phyloP scores from a whole-genome alignment of 768 basidiomycete species.

The Collybia mongolica region DNA sequence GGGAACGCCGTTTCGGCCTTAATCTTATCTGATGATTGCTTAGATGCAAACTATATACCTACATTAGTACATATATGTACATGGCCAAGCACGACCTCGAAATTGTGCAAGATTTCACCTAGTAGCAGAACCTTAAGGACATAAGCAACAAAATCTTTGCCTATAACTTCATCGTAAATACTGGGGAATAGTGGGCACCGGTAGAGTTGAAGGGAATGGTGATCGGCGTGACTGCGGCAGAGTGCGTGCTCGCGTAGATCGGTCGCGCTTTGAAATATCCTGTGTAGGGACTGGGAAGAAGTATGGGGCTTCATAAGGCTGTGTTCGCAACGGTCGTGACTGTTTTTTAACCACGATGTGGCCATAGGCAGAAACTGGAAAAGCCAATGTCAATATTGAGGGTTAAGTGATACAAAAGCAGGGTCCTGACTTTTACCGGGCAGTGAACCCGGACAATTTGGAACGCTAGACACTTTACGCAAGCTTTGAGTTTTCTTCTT shows the following conservation, averaged over 20 bases:
- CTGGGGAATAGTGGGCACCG: background rate
- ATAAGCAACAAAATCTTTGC: background rate
- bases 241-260: constrained; percentile 20
- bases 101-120: too few relatives aligned
- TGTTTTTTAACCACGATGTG: constrained; percentile 29
- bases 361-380: constrained; percentile 2
- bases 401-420: background rate
- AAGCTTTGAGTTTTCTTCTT: constrained; percentile 17
- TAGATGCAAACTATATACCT: background rate
- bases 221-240: constrained; percentile 3
- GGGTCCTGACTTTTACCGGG: too few relatives aligned
- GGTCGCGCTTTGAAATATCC: constrained; percentile 9
- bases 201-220: constrained; percentile 3
- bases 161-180: background rate
- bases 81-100: too few relatives aligned
- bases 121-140: background rate
- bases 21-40: constrained; percentile 18
- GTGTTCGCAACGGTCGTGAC: constrained; percentile 39
- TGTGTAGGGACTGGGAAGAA: constrained; percentile 45
- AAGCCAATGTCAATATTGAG: background rate
- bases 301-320: constrained; percentile 65
- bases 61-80: background rate
- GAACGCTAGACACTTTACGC: constrained; percentile 18
- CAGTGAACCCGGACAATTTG: background rate
- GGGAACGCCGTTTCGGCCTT: constrained; percentile 6